Base-by-base conservation (phyloP, 257 asterid species). In the Catharanthus roseus region DNA sequence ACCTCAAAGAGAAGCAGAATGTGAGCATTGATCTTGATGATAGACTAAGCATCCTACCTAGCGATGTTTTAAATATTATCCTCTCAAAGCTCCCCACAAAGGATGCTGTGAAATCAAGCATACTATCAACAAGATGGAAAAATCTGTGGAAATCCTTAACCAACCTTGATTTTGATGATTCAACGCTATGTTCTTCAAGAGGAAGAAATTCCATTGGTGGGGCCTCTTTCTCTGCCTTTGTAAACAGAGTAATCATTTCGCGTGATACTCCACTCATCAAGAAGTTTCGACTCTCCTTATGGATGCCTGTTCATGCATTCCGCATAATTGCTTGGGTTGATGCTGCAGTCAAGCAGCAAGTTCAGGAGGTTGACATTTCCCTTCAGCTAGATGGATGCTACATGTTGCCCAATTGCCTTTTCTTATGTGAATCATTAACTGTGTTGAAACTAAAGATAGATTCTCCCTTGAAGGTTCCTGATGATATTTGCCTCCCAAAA, bases 341-440 rank as follows among this genome's bases (percentile, higher is more conserved):
- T 29, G 10, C 29, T 1, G 60, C 26, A 4, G 29, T 68, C 29
- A 55, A 49, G 29, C 7, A 31, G 41, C 33, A 68, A 31, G 45
- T 31, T 65, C 47, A 10, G 61, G 72, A 50, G 21, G 12, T 50
- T 49, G 62, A 68, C 26, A 50, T 47, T 68, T 31, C 58, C 61
- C 72, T 68, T n/a, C 72, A 23, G 24, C 33, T 49, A 19, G 72
- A 68, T 68, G 72, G 62, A 31, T 68, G 34, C 62, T 68, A 28
- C 42, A 44, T 41, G n/a, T 67, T 24, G 60, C 44, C 71, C 44
- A 33, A 10, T 47, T 45, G 28, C 72, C 47, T 66, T 26, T 45
- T 67, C 49, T 0, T 65, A 24, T 65, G 55, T 65, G 51, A 65
- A 1, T 42, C 36, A 2, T 65, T 65, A 26, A 65, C 9, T 10